phyloP scores from a whole-genome alignment of 2,329 filamentous ascomycete genomes.

The Didymella pomorum region DNA sequence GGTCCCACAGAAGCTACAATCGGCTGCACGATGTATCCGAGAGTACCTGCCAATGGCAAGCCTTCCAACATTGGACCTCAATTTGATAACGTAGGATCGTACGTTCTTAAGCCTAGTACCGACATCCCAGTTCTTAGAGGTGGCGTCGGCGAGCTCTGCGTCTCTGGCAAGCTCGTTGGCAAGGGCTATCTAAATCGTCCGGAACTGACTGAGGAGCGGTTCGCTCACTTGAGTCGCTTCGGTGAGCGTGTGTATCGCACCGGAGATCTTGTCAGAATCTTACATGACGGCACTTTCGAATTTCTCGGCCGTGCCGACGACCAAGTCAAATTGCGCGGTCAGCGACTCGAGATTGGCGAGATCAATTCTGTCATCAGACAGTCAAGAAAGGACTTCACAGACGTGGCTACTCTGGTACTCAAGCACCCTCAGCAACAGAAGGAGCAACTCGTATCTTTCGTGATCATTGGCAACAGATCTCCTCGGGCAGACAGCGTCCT shows the following conservation, averaged over 20 bases:
- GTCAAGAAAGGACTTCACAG: slow-evolving; percentile 64
- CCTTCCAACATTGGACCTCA: slow-evolving; percentile 87
- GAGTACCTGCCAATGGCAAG: slow-evolving; percentile 78
- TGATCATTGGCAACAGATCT: slow-evolving; percentile 45
- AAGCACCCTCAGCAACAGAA: slow-evolving; percentile 76
- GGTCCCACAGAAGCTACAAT: slow-evolving; percentile 94
- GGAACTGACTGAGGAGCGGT: slow-evolving; percentile 78
- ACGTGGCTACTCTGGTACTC: slow-evolving; percentile 79
- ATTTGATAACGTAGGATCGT: slow-evolving; percentile 87
- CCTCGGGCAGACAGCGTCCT: slow-evolving; percentile 33
- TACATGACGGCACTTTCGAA: slow-evolving; percentile 83
- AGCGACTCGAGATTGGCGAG: slow-evolving; percentile 87
- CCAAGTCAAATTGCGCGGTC: slow-evolving; percentile 89
- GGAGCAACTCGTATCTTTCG: slow-evolving; percentile 82
- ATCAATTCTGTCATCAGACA: slow-evolving; percentile 84
- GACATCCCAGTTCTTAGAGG: slow-evolving; percentile 77
- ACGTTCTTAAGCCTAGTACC: slow-evolving; percentile 75
- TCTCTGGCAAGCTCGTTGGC: slow-evolving; percentile 85
- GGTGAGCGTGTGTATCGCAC: slow-evolving; percentile 75
- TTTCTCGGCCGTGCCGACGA: slow-evolving; percentile 90
- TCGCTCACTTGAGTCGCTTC: slow-evolving; percentile 67
- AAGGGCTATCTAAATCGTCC: slow-evolving; percentile 85
- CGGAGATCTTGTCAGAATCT: slow-evolving; percentile 82
- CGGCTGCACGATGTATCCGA: slow-evolving; percentile 87
- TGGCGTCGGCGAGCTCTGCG: slow-evolving; percentile 85